Evolutionary conservation across 2,329 filamentous ascomycete genomes (phyloP).

Genomic region (Daldinia eschscholtzii): DNA sequence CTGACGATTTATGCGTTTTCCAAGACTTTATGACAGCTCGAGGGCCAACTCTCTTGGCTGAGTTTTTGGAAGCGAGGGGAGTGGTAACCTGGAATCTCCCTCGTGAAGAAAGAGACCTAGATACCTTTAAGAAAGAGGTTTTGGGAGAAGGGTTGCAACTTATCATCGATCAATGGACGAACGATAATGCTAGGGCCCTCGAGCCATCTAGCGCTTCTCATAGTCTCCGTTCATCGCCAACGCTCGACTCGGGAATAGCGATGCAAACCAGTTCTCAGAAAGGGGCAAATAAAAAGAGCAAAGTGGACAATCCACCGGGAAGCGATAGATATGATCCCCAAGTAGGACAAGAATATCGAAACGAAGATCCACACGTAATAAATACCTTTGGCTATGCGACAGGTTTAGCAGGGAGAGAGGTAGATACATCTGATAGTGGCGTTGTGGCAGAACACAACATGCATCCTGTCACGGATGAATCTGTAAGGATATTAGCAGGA

Average conservation of each 20-base stretch:
- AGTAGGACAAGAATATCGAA: not conserved
- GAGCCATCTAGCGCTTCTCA: constrained; percentile 21
- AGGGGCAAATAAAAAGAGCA: constrained; percentile 1
- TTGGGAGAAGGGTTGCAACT: constrained; percentile 38
- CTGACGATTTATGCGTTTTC: constrained; percentile 41
- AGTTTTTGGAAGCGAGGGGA: constrained; percentile 36
- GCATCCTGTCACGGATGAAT: constrained; percentile 5
- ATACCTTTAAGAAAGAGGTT: constrained; percentile 33
- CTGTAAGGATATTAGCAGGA: not conserved
- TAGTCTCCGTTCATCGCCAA: constrained; percentile 32
- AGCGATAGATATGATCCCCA: not conserved
- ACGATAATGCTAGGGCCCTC: constrained; percentile 26
- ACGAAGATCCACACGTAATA: not conserved
- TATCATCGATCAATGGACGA: constrained; percentile 43
- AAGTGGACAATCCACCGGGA: not conserved
- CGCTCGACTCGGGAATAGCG: constrained; percentile 33
- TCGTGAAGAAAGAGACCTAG: constrained; percentile 39
- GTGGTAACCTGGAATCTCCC: constrained; percentile 31
- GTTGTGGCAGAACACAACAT: not conserved
- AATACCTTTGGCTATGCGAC: not conserved
- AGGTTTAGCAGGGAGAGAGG: not conserved
- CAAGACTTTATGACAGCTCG: constrained; percentile 38
- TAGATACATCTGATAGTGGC: not conserved
- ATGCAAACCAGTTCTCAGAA: constrained; percentile 17
- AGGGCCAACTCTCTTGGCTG: constrained; percentile 35